These are phyloP conservation scores for Pythium folliculosum DNA, from an alignment of 352 stramenopile species.

Conservation along the genomic window DNA sequence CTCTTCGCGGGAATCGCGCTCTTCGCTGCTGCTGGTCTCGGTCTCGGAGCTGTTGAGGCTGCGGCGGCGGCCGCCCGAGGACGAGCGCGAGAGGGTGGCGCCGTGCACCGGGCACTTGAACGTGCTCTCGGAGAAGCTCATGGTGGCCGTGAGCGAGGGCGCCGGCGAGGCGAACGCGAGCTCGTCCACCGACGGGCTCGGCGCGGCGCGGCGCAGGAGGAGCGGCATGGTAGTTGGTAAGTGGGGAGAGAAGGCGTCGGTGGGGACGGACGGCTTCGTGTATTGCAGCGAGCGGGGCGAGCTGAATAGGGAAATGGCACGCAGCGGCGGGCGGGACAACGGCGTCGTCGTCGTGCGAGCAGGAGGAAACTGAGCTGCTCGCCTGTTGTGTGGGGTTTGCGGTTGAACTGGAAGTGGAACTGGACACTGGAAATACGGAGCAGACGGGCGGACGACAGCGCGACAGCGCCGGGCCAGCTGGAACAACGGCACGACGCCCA, in stretches of 20 bases:
- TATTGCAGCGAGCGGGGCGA: slow-evolving; percentile 14
- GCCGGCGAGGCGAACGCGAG: slow-evolving; percentile 51
- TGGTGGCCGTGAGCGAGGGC: slow-evolving; percentile 30
- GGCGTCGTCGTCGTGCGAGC: neutral
- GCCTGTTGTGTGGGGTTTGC: too few species aligned
- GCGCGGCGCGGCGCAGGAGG: slow-evolving; percentile 61
- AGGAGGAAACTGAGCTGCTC: slow-evolving; percentile 7
- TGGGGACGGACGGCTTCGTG: neutral
- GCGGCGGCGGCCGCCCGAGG: slow-evolving; percentile 21
- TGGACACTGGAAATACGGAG: slow-evolving; percentile 22
- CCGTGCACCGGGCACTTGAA: slow-evolving; percentile 23
- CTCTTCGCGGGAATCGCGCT: slow-evolving; percentile 23
- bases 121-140: slow-evolving; percentile 16
- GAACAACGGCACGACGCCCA: slow-evolving; percentile 9
- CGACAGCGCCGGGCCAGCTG: neutral
- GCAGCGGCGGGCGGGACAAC: neutral
- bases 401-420: slow-evolving; percentile 24
- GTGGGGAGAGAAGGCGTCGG: neutral
- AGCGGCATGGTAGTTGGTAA: slow-evolving; percentile 51
- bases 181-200: slow-evolving; percentile 73
- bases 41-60: slow-evolving; percentile 30
- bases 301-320: slow-evolving; percentile 25
- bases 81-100: slow-evolving; percentile 6
- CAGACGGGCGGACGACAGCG: slow-evolving; percentile 23
- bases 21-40: slow-evolving; percentile 27